Evolutionary conservation across 495 filamentous ascomycete genomes (phyloP), one percentile per base, ranked within the genome.

Genomic region (Lentithecium fluviatile): DNA sequence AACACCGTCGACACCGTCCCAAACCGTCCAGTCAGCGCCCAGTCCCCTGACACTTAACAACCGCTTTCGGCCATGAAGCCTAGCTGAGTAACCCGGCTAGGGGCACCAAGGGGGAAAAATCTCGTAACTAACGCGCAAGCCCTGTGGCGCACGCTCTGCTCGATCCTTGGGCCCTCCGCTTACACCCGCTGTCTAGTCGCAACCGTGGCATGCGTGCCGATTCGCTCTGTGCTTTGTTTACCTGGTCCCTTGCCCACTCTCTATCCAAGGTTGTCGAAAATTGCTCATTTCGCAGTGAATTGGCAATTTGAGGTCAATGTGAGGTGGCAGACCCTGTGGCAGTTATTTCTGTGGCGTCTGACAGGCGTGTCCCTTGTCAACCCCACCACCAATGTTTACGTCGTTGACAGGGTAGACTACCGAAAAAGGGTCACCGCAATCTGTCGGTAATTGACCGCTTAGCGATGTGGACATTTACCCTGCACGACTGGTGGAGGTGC

Each of bases 231-330:
- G 60, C 52, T 63, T 62, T 32, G 29, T 32, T 32, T 32, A 32
- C 29, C 3, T n/a, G n/a, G n/a, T n/a, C n/a, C n/a, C n/a, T n/a
- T 32, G 29, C 29, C 4, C 3, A 3, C 29, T 32, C 29, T 10
- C 29, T 4, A 10, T 3, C 4, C 29, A 24, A 34, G 38, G 50
- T 29, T 4, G 34, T 42, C 21, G 15, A 43, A 58, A 45, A 56
- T 56, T 62, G 51, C 51, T 45, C 55, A 62, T 62, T 62, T 62
- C 25, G 43, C 6, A 45, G 40, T 17, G 59, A 62, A 62, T 62
- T 62, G 52, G 59, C 52, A 62, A 62, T 62, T 51, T 56, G 42
- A 51, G 51, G 42, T 48, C 50, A 29, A 54, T 47, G 23, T 15
- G 23, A 40, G 40, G 47, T 24, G 29, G 29, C 29, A 32, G 29